A percentile compares a stretch with the other conserved stretches of the same genome.
phyloP scores from a whole-genome alignment of 306 rosid genomes.

The Cicer pinnatifidum region DNA sequence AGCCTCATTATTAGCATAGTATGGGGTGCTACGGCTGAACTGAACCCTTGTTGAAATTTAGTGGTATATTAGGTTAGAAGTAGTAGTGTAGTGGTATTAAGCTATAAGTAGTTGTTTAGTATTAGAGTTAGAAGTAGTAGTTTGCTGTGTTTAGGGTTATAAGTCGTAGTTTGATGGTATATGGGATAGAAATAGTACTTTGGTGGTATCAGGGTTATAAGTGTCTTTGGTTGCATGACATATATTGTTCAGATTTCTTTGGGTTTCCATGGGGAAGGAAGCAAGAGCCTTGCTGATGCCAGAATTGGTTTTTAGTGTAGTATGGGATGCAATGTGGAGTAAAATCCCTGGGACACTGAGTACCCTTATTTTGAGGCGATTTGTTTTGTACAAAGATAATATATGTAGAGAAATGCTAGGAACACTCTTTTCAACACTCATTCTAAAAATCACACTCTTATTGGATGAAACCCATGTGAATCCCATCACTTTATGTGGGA shows the following conservation, averaged over 20 bases:
- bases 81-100: background rate
- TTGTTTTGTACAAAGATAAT: conserved; percentile 7
- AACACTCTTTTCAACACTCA: too few relatives aligned
- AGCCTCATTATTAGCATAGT: background rate
- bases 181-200: conserved; percentile 10
- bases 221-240: background rate
- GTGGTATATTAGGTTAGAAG: background rate
- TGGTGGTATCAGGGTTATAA: conserved; percentile 6
- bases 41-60: conserved; percentile 4
- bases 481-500: too few relatives aligned
- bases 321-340: conserved; percentile 27
- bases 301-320: background rate
- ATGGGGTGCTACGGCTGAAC: conserved; percentile 2
- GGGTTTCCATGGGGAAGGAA: background rate
- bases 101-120: background rate
- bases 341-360: background rate
- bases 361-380: background rate
- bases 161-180: conserved; percentile 1
- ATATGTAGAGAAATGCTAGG: background rate
- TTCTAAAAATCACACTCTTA: too few relatives aligned
- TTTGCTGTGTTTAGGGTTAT: background rate
- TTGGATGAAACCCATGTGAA: too few relatives aligned
- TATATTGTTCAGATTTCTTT: conserved; percentile 15
- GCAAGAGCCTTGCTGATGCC: background rate
- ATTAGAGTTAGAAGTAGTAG: background rate